Conservation (phyloP, 306 rosid species). For the Comarum palustre region DNA sequence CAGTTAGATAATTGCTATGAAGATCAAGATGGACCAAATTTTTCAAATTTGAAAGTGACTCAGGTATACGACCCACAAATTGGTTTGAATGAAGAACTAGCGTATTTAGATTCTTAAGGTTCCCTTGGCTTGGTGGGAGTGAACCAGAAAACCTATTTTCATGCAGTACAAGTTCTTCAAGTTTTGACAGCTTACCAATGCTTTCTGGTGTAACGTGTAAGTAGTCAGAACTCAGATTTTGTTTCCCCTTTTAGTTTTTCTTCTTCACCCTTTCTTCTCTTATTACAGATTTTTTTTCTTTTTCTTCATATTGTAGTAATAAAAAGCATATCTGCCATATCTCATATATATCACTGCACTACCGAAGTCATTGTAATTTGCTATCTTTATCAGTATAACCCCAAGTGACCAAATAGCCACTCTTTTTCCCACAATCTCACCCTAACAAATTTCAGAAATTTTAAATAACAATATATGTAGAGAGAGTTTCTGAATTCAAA, state of each 20-base stretch:
- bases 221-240: no score
- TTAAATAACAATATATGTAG: no score
- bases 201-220: slow-evolving; percentile 52
- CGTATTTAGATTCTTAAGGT: slow-evolving; percentile 35
- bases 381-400: neutral
- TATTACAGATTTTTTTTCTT: no score
- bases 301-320: neutral
- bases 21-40: slow-evolving; percentile 46
- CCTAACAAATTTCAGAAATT: neutral
- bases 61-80: slow-evolving; percentile 45
- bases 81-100: slow-evolving; percentile 43
- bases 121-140: slow-evolving; percentile 52
- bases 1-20: slow-evolving; percentile 41
- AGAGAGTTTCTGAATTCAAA: no score
- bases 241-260: no score
- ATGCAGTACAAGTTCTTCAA: slow-evolving; percentile 48
- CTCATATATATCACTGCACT: slow-evolving; percentile 4
- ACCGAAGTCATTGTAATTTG: neutral
- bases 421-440: neutral
- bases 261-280: no score
- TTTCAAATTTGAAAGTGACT: slow-evolving; percentile 44
- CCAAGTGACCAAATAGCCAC: no score
- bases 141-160: slow-evolving; percentile 52
- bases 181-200: slow-evolving; percentile 53
- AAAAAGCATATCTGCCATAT: slow-evolving; percentile 30